phyloP scores from a whole-genome alignment of 495 filamentous ascomycete species.

The Penicillium ochrochloron region DNA sequence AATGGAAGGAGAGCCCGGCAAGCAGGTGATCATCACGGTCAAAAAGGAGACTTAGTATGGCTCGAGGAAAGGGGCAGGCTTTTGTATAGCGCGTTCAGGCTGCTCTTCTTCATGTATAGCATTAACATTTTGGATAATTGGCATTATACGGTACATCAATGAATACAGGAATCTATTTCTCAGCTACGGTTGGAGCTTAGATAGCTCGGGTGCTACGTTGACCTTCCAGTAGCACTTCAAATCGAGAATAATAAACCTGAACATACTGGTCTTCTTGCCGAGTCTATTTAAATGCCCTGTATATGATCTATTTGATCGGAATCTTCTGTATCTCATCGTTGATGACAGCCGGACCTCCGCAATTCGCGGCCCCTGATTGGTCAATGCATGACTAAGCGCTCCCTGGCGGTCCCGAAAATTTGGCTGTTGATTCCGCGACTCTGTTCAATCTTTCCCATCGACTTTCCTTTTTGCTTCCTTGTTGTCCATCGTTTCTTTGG shows the following conservation, averaged over 20 bases:
- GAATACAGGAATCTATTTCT: neutral
- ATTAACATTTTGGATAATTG: neutral
- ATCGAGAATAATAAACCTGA: neutral
- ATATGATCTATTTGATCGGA: neutral
- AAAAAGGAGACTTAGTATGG: slow-evolving; percentile 37
- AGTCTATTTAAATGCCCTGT: neutral
- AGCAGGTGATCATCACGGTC: slow-evolving; percentile 43
- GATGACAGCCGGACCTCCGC: slow-evolving; percentile 37
- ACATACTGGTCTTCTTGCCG: neutral
- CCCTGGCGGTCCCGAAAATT: slow-evolving; percentile 43
- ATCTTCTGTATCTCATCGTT: neutral
- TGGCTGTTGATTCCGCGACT: slow-evolving; percentile 39
- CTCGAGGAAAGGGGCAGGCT: neutral
- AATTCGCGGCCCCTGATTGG: slow-evolving; percentile 48
- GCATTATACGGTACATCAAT: neutral
- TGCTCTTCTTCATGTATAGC: neutral
- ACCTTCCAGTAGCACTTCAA: neutral
- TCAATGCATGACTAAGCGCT: slow-evolving; percentile 44
- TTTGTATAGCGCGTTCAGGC: neutral
- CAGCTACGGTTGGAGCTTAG: neutral
- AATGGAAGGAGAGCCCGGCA: slow-evolving; percentile 51
- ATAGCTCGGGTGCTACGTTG: neutral
- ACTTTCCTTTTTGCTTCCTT: slow-evolving; percentile 41
- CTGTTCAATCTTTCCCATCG: slow-evolving; percentile 32
- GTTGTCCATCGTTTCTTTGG: slow-evolving; percentile 41